phyloP scores from a whole-genome alignment of 352 stramenopile genomes.

The Pythium grandisporangium region DNA sequence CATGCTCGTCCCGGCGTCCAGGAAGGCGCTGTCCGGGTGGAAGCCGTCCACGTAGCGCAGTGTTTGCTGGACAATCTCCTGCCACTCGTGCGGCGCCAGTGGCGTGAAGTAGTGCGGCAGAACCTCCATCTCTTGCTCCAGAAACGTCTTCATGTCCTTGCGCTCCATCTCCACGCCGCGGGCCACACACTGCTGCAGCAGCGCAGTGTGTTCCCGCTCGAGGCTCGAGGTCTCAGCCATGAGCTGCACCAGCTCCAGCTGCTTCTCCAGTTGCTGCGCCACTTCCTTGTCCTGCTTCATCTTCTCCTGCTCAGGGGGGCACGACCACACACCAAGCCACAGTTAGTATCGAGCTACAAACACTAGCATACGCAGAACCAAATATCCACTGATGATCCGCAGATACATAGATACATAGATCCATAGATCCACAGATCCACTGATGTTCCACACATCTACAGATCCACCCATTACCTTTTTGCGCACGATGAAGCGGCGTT shows the following conservation, averaged over 20 bases:
- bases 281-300: constrained; percentile 15
- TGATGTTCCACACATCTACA: too few relatives aligned
- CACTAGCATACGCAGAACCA: too few relatives aligned
- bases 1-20: constrained; percentile 8
- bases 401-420: too few relatives aligned
- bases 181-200: constrained; percentile 18
- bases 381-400: too few relatives aligned
- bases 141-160: constrained; percentile 14
- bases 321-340: too few relatives aligned
- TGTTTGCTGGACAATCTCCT: constrained; percentile 15
- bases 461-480: constrained; percentile 2
- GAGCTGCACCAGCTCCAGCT: constrained; percentile 10
- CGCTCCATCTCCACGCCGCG: constrained; percentile 12
- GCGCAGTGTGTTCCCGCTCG: constrained; percentile 11
- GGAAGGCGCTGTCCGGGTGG: constrained; percentile 15
- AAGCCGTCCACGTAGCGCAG: constrained; percentile 21
- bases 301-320: constrained; percentile 15
- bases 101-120: constrained; percentile 15
- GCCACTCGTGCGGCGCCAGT: constrained; percentile 11
- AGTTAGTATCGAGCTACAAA: too few relatives aligned
- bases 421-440: too few relatives aligned
- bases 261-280: constrained; percentile 13
- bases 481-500: constrained; percentile 13
- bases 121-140: constrained; percentile 16
- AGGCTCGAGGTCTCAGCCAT: constrained; percentile 8